Base-by-base conservation (phyloP, 305 asterid genomes). In the Rubia tinctorum region DNA sequence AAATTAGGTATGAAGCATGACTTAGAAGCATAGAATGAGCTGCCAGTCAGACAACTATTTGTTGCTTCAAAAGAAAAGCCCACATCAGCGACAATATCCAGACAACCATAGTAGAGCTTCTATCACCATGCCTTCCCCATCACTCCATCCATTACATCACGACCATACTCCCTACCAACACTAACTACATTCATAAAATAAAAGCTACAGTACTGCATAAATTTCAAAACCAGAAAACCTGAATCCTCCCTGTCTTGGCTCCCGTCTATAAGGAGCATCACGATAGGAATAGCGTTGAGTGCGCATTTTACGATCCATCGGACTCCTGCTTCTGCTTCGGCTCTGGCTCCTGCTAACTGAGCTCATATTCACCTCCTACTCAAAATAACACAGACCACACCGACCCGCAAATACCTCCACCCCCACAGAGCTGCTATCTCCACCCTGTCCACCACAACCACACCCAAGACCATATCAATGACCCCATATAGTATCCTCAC, bases 361-460 rank as follows among this genome's bases (percentile, higher is more conserved):
- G 90, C 90, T 92, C 99, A 95, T 92, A 77, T 80, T 80, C 82
- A 82, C 79, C 69, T 79, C 22, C 83, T 65, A 77, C 77, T 82
- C 76, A 81, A 85, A 72, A 74, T 83, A 82, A 85, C 87, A 81
- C 76, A 72, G 79, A 84, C 82, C 88, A 82, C 87, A 81, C 84
- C 65, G 72, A 78, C 69, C 81, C 23, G 89, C 85, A 83, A 84
- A 83, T 79, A 73, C 75, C 89, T 84, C 90, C 90, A 84, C 84
- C 87, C 5, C 60, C 60, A 53, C 60, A 75, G 66, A 75, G 84
- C 94, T 82, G 87, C 91, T 68, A 84, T 88, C 89, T 79, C 88
- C 92, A 84, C 88, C 97, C 98, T 93, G 98, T 86, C 96, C 99
- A 94, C 97, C 96, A 94, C 88, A 92, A 89, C 92, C 93, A 92